Percentiles rank a stretch among this genome's conserved stretches.
Evolutionary conservation across 169 alveolate species (phyloP).

Genomic region (Eimeria brunetti): DNA sequence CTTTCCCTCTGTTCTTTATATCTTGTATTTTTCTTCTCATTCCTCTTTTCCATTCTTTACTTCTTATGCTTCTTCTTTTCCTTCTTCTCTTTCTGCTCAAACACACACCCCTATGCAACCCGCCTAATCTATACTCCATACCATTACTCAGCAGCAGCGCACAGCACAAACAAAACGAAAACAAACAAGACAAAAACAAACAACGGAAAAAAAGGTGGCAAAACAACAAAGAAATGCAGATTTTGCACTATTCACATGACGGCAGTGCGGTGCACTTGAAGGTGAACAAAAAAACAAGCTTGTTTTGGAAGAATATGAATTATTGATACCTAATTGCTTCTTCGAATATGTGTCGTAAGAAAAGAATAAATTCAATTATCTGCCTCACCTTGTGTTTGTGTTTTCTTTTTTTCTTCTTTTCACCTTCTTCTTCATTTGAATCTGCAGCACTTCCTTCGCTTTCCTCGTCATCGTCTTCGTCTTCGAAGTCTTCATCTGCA

Average conservation of each 20-base stretch:
- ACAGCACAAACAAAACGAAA: too few species aligned
- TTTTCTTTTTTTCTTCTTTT: conserved; percentile 51
- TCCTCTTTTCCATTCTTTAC: neutral
- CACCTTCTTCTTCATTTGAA: conserved; percentile 78
- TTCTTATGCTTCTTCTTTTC: conserved; percentile 72
- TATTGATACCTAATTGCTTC: too few species aligned
- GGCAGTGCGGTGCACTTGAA: neutral
- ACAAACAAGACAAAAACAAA: neutral
- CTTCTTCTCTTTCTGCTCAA: conserved; percentile 63
- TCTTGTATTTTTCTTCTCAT: neutral
- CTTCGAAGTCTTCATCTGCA: conserved; percentile 75
- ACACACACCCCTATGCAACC: neutral
- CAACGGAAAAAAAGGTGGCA: neutral
- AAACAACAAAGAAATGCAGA: neutral
- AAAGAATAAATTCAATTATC: too few species aligned
- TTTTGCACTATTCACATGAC: neutral
- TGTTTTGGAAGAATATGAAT: too few species aligned
- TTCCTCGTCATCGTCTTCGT: conserved; percentile 72
- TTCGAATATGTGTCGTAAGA: too few species aligned
- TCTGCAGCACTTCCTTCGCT: conserved; percentile 66
- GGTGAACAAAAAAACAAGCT: neutral
- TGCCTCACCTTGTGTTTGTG: conserved; percentile 62
- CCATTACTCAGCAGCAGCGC: neutral
- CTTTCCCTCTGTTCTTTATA: too few species aligned
- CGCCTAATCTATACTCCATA: neutral